phyloP scores from a whole-genome alignment of 208 protist genomes.

The Paratrypanosoma confusum region DNA sequence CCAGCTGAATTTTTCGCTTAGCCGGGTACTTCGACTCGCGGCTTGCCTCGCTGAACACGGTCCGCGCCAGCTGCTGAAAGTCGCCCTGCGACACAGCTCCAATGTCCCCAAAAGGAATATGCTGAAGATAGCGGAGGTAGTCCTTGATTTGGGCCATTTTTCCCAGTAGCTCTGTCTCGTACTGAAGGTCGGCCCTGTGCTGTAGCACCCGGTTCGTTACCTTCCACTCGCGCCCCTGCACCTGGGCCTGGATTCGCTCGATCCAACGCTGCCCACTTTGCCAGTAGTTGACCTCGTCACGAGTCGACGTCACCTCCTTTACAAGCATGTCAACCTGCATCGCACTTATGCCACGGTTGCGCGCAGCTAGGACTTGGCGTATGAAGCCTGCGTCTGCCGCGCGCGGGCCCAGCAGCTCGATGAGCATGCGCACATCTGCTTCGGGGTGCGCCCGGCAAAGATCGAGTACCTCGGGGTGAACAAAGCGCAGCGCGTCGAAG shows the following conservation, averaged over 20 bases:
- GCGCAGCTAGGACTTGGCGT: conserved; percentile 40
- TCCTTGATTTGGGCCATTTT: conserved; percentile 44
- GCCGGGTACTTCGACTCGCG: conserved; percentile 33
- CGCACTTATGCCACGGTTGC: conserved; percentile 43
- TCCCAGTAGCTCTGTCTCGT: conserved; percentile 50
- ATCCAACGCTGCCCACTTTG: conserved; percentile 52
- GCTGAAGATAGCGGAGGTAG: conserved; percentile 51
- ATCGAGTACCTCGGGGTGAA: conserved; percentile 47
- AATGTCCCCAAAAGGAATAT: conserved; percentile 45
- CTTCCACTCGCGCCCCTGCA: conserved; percentile 73
- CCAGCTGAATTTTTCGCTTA: conserved; percentile 29
- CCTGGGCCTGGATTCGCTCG: conserved; percentile 51
- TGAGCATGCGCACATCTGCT: conserved; percentile 50
- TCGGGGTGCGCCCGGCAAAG: conserved; percentile 54
- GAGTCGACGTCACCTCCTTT: conserved; percentile 16
- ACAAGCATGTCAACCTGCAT: conserved; percentile 43
- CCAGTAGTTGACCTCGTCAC: conserved; percentile 66
- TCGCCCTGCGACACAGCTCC: conserved; percentile 8
- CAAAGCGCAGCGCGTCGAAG: conserved; percentile 28
- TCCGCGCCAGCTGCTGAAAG: conserved; percentile 14
- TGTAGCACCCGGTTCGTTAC: conserved; percentile 60
- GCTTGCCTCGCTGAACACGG: conserved; percentile 30
- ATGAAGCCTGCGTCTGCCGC: conserved; percentile 51
- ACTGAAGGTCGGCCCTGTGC: conserved; percentile 57
- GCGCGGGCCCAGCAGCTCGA: conserved; percentile 44